Percentiles rank a stretch among this genome's conserved stretches.
These are phyloP conservation scores for Linnemannia exigua DNA, from an alignment of 192 early-diverging fungal genomes.

Conservation along the genomic window DNA sequence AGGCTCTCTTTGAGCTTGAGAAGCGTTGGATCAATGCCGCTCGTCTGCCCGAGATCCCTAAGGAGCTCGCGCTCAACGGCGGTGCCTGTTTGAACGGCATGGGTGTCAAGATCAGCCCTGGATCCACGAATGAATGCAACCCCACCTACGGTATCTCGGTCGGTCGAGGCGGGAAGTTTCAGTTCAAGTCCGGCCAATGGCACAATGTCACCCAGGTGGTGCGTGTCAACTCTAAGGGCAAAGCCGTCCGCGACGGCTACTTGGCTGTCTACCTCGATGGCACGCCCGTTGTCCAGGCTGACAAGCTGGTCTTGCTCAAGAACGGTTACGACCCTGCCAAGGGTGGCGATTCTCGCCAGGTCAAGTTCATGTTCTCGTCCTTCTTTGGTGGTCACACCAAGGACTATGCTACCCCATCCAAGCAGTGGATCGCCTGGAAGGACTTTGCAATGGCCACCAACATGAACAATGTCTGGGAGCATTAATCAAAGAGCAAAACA, in stretches of 20 bases:
- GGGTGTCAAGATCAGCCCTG: slow-evolving; percentile 26
- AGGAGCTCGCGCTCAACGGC: slow-evolving; percentile 14
- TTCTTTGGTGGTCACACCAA: slow-evolving; percentile 36
- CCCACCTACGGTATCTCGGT: slow-evolving; percentile 63
- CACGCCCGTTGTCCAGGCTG: slow-evolving; percentile 14
- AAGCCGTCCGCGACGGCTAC: slow-evolving; percentile 31
- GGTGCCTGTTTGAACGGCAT: slow-evolving; percentile 28
- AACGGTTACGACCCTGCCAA: slow-evolving; percentile 30
- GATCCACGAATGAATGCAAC: slow-evolving; percentile 50
- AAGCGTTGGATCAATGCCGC: slow-evolving; percentile 6
- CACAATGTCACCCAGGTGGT: slow-evolving; percentile 41
- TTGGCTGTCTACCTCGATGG: slow-evolving; percentile 40
- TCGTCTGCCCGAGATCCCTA: slow-evolving; percentile 5
- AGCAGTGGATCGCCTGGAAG: slow-evolving; percentile 44
- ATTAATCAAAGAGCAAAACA: neutral
- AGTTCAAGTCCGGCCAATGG: slow-evolving; percentile 64
- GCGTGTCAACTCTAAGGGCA: slow-evolving; percentile 31
- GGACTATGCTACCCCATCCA: slow-evolving; percentile 18
- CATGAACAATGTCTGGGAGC: slow-evolving; percentile 27
- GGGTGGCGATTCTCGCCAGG: neutral
- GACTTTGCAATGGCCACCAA: slow-evolving; percentile 39
- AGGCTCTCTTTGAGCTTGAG: slow-evolving; percentile 11
- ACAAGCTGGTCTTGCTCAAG: slow-evolving; percentile 37
- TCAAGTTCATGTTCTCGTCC: slow-evolving; percentile 48
- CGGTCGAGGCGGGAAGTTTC: slow-evolving; percentile 62